phyloP scores from a whole-genome alignment of 257 asterid species.

The Solanum tarapatanum region DNA sequence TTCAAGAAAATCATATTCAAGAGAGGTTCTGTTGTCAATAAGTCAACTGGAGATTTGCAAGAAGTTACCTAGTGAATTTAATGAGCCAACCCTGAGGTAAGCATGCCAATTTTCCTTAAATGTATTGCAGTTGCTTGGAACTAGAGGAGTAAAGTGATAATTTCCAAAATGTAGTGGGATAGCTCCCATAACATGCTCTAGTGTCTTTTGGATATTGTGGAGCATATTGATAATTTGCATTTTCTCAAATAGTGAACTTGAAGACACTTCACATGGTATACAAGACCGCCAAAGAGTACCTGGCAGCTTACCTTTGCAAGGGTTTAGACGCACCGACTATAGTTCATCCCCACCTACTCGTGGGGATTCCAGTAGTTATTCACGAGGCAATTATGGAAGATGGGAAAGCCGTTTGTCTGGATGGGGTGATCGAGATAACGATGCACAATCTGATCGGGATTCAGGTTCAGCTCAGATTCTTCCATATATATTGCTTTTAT shows the following conservation, averaged over 20 bases:
- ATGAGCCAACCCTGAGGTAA: constrained; percentile 43
- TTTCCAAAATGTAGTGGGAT: background rate
- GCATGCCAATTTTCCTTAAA: background rate
- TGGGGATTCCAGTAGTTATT: constrained; percentile 6
- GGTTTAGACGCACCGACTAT: constrained; percentile 49
- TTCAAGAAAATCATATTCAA: constrained; percentile 35
- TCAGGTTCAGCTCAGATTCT: constrained; percentile 44
- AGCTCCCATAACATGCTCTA: background rate
- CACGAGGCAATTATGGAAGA: constrained; percentile 29
- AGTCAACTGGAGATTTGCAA: constrained; percentile 55
- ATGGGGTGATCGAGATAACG: constrained; percentile 57
- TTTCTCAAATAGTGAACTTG: constrained; percentile 44
- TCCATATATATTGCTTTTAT: background rate
- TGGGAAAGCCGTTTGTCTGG: constrained; percentile 69
- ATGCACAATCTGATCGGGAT: constrained; percentile 60
- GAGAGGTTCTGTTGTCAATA: constrained; percentile 61
- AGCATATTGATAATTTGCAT: background rate
- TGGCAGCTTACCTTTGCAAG: constrained; percentile 33
- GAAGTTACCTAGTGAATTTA: constrained; percentile 58
- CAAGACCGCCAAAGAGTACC: constrained; percentile 53
- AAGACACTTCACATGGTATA: constrained; percentile 27
- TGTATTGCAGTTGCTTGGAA: background rate
- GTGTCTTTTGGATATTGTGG: background rate
- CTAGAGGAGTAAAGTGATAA: background rate
- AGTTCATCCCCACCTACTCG: constrained; percentile 73